Conservation (phyloP, 345 rosid genomes). For the Fremontodendron californicum region DNA sequence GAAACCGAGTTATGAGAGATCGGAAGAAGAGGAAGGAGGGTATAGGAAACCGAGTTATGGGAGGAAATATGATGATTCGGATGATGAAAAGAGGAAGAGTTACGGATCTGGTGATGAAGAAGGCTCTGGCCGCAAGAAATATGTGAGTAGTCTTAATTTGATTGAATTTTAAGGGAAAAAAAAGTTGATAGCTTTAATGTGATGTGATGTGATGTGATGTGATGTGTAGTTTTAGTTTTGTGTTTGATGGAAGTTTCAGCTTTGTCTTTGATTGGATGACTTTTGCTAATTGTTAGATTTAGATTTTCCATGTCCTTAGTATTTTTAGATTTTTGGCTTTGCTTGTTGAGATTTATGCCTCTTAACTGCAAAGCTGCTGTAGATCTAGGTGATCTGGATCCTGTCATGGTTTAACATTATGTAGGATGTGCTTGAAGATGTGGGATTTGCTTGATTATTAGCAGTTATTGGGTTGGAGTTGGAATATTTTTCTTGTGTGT, state of each 20-base stretch:
- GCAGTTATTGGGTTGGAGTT: background rate
- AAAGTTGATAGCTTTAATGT: background rate
- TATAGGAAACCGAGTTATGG: constrained; percentile 40
- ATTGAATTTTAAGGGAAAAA: background rate
- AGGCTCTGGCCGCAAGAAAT: constrained; percentile 81
- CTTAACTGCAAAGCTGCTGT: background rate
- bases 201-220: background rate
- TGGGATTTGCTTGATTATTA: background rate
- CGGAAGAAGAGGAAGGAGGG: constrained; percentile 42
- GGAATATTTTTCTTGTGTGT: background rate
- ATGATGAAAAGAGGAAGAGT: constrained; percentile 36
- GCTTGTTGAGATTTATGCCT: background rate
- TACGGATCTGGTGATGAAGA: constrained; percentile 55
- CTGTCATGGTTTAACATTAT: background rate
- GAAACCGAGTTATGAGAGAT: constrained; percentile 31
- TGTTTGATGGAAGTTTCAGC: background rate
- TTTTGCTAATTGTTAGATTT: background rate
- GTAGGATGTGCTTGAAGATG: background rate
- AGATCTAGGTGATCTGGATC: background rate
- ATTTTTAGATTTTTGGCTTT: too few relatives aligned
- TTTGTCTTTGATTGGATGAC: background rate
- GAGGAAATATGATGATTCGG: constrained; percentile 47
- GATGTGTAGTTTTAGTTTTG: background rate
- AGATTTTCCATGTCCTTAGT: background rate
- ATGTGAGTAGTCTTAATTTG: constrained; percentile 43